A percentile compares a stretch with the other conserved stretches of the same genome.
Evolutionary conservation across 1,284 basidiomycete genomes (phyloP).

Genomic region (Ganoderma resinaceum): DNA sequence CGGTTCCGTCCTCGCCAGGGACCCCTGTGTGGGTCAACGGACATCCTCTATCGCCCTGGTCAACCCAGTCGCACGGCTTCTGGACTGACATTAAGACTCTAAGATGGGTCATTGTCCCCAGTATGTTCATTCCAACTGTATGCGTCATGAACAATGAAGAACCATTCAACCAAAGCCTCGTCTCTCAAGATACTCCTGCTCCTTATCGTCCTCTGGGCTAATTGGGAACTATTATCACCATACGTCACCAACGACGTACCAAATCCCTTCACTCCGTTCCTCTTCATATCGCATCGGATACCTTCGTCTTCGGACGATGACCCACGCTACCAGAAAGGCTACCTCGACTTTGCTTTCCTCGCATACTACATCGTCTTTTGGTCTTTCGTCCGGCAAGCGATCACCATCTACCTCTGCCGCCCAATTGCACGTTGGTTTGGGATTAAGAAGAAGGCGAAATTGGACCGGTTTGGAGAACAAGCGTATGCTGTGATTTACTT

Average conservation of each 20-base stretch:
- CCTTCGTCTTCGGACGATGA: constrained; percentile 60
- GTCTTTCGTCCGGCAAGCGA: constrained; percentile 86
- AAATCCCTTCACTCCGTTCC: constrained; percentile 82
- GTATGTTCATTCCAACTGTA: constrained; percentile 48
- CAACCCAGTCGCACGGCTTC: constrained; percentile 43
- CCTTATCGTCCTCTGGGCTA: constrained; percentile 75
- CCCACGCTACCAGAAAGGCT: constrained; percentile 80
- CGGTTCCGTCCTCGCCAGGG: constrained; percentile 19
- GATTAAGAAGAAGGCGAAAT: constrained; percentile 70
- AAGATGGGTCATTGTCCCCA: constrained; percentile 80
- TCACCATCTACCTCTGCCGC: constrained; percentile 74
- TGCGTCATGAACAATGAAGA: neutral
- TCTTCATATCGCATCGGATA: constrained; percentile 80
- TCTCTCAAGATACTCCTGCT: constrained; percentile 78
- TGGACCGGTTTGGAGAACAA: constrained; percentile 90
- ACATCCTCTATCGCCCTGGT: constrained; percentile 28
- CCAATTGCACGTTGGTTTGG: constrained; percentile 79
- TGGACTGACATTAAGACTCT: constrained; percentile 56
- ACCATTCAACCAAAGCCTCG: constrained; percentile 51
- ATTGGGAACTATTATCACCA: constrained; percentile 70
- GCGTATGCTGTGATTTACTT: constrained; percentile 90
- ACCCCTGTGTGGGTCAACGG: constrained; percentile 10
- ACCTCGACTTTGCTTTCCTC: constrained; percentile 84
- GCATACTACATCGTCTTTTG: constrained; percentile 91
- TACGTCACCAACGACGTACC: constrained; percentile 54